These are phyloP conservation scores for Nemania bipapillata DNA, from an alignment of 2,329 filamentous ascomycete genomes.

Conservation along the genomic window DNA sequence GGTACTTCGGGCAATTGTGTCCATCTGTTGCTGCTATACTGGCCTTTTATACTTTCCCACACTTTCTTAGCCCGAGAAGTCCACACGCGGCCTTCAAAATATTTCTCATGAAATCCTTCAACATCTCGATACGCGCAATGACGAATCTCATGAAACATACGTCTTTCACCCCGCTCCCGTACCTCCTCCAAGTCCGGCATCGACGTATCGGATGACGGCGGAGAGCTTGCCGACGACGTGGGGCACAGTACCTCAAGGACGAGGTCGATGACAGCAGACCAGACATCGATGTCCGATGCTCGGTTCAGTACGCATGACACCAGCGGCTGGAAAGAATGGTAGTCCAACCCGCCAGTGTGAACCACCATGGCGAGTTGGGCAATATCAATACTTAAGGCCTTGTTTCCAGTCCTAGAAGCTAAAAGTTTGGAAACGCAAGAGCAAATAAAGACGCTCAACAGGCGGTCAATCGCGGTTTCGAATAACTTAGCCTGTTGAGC, in stretches of 20 bases:
- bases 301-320: neutral
- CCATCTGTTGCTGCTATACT: neutral
- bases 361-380: no score
- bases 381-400: no score
- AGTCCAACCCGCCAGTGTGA: neutral
- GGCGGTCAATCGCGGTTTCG: neutral
- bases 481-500: neutral
- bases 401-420: no score
- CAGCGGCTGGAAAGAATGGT: neutral
- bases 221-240: neutral
- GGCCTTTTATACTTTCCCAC: neutral
- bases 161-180: neutral
- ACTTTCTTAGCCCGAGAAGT: neutral
- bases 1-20: neutral
- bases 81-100: neutral
- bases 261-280: conserved; percentile 3
- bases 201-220: neutral
- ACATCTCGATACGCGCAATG: conserved; percentile 8
- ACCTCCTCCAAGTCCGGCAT: neutral
- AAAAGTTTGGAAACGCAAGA: no score
- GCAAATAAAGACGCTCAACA: neutral
- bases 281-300: conserved; percentile 6
- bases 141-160: neutral
- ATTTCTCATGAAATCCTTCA: conserved; percentile 10
- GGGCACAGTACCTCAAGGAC: neutral